Percentiles rank a stretch among this genome's conserved stretches.
These are phyloP conservation scores for Hypoxylon rubiginosum DNA, from an alignment of 2,329 filamentous ascomycete species.

Conservation along the genomic window DNA sequence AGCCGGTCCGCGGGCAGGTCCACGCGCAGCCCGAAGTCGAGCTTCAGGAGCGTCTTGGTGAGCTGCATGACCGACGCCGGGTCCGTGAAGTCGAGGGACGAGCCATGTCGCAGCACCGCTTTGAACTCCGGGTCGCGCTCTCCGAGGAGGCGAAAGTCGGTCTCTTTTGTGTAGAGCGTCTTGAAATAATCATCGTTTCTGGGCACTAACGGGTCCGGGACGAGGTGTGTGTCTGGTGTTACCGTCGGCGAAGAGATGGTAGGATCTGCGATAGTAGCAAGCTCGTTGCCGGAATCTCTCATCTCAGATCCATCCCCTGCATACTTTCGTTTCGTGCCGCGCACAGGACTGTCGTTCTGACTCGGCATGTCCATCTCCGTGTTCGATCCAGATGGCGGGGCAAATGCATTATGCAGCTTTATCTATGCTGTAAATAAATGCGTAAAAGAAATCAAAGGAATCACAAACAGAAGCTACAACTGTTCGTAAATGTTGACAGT, in stretches of 20 bases:
- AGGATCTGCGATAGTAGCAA: not conserved
- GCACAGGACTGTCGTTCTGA: not conserved
- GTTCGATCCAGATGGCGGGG: constrained; percentile 3
- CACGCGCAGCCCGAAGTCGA: constrained; percentile 80
- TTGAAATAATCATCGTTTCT: constrained; percentile 45
- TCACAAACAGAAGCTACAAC: not conserved
- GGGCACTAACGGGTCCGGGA: not conserved
- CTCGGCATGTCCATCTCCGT: constrained; percentile 22
- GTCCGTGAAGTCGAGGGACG: constrained; percentile 83
- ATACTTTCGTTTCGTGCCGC: constrained; percentile 45
- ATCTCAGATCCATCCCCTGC: constrained; percentile 36
- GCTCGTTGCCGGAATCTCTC: constrained; percentile 3
- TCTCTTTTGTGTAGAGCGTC: constrained; percentile 45
- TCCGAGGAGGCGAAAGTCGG: constrained; percentile 46
- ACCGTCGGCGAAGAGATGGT: not conserved
- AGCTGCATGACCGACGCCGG: constrained; percentile 82
- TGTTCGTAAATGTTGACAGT: too few species aligned
- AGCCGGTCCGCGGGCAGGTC: constrained; percentile 82
- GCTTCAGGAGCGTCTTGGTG: constrained; percentile 81
- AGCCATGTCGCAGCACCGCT: constrained; percentile 46
- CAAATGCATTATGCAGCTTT: constrained; percentile 1
- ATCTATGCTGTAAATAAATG: not conserved
- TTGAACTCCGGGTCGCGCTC: constrained; percentile 45
- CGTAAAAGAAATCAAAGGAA: not conserved
- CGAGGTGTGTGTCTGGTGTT: not conserved